Percentiles rank a stretch among this genome's conserved stretches.
phyloP scores from a whole-genome alignment of 73 alveolate genomes.

The Paramecium primaurelia region DNA sequence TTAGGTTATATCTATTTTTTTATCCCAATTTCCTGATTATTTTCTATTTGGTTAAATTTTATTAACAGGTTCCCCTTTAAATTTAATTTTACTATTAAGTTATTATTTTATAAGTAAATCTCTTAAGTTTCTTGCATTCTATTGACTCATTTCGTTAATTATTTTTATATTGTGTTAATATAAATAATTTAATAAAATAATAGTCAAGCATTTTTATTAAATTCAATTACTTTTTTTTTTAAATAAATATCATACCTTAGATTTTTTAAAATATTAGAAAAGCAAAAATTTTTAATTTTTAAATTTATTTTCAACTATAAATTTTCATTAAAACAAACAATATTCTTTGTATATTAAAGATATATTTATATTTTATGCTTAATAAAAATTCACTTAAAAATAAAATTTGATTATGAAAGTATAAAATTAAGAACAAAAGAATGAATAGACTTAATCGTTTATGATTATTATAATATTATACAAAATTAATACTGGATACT shows the following conservation, averaged over 20 bases:
- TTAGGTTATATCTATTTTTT: conserved; percentile 24
- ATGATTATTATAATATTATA: not conserved
- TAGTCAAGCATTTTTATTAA: not conserved
- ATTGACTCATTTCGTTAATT: conserved; percentile 31
- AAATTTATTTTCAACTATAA: not conserved
- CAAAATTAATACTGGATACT: not conserved
- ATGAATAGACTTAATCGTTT: not conserved
- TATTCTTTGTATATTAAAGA: too few relatives aligned
- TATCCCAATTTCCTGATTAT: conserved; percentile 55
- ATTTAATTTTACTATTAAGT: conserved; percentile 17
- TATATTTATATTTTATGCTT: too few relatives aligned
- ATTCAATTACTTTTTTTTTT: not conserved
- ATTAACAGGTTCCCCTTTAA: conserved; percentile 36
- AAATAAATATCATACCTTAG: not conserved
- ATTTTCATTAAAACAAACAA: too few relatives aligned
- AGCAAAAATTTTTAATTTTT: too few relatives aligned
- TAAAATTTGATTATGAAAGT: too few relatives aligned
- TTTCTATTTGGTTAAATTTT: not conserved
- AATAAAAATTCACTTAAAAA: too few relatives aligned
- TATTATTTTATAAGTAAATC: conserved; percentile 38
- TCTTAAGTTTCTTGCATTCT: conserved; percentile 31
- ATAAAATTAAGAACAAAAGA: too few relatives aligned
- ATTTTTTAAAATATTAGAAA: not conserved
- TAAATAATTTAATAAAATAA: not conserved
- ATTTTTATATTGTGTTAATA: not conserved